A percentile compares a stretch with the other conserved stretches of the same genome.
Conservation (phyloP, 768 basidiomycete genomes). For the Podaxis sp. region DNA sequence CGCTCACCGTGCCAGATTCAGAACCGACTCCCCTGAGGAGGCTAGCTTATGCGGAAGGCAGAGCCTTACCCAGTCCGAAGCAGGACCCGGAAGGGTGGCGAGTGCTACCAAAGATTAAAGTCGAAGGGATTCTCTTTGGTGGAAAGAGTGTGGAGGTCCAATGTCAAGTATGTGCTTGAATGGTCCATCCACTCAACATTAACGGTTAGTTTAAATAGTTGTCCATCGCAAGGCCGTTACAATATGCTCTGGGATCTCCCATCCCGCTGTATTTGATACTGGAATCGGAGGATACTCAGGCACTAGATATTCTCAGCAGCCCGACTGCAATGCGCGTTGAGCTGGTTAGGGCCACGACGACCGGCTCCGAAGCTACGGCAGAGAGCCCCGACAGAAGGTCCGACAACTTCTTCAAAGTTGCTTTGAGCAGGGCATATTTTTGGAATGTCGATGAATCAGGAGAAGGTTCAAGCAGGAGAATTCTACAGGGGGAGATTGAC, state of each 20-base stretch:
- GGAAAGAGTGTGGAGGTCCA: conserved; percentile 26
- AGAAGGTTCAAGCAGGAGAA: background rate
- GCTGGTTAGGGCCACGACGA: conserved; percentile 42
- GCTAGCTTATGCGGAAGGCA: conserved; percentile 29
- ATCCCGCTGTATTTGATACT: conserved; percentile 49
- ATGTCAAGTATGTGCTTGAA: conserved; percentile 24
- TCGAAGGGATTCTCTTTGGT: conserved; percentile 31
- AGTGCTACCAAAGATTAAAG: conserved; percentile 20
- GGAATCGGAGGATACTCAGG: conserved; percentile 37
- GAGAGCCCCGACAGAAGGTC: conserved; percentile 32
- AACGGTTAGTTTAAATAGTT: conserved; percentile 26
- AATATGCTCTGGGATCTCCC: conserved; percentile 45
- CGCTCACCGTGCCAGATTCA: conserved; percentile 26
- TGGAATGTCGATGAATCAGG: conserved; percentile 28
- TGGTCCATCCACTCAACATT: background rate
- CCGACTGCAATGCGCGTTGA: conserved; percentile 36
- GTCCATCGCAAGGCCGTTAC: conserved; percentile 46
- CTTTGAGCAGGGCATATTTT: conserved; percentile 40
- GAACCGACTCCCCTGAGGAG: conserved; percentile 31
- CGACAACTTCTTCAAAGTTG: conserved; percentile 42
- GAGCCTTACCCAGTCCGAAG: conserved; percentile 27
- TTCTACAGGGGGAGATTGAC: conserved; percentile 6
- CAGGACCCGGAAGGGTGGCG: conserved; percentile 37
- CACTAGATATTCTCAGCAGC: conserved; percentile 43
- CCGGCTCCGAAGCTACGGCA: conserved; percentile 43